These are phyloP conservation scores for Diddensiella transvaalensis DNA, from an alignment of 805 yeast species.

Conservation along the genomic window DNA sequence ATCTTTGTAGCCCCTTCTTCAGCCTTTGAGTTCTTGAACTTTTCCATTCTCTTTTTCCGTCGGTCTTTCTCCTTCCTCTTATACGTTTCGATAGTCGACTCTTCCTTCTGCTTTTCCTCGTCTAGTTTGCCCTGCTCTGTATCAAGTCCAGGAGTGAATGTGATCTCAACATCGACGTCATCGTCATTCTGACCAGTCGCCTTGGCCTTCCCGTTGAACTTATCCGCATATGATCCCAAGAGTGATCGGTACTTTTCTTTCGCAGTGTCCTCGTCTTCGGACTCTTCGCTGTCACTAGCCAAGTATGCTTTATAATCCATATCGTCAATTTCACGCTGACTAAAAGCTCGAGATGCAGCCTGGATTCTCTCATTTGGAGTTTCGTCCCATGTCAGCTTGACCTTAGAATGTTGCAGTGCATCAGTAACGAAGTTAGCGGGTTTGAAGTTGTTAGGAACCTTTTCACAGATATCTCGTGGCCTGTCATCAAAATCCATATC, in stretches of 20 bases:
- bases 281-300: slow-evolving; percentile 71
- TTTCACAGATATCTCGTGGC: slow-evolving; percentile 68
- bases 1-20: slow-evolving; percentile 16
- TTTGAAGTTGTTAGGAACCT: slow-evolving; percentile 71
- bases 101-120: slow-evolving; percentile 34
- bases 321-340: slow-evolving; percentile 61
- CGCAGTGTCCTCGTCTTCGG: slow-evolving; percentile 40
- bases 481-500: slow-evolving; percentile 82
- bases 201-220: slow-evolving; percentile 7
- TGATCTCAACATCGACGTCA: slow-evolving; percentile 87
- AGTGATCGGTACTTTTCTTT: slow-evolving; percentile 62
- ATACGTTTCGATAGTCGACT: slow-evolving; percentile 69
- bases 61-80: slow-evolving; percentile 91
- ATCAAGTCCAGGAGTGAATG: slow-evolving; percentile 84
- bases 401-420: slow-evolving; percentile 94
- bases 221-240: slow-evolving; percentile 19
- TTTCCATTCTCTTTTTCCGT: slow-evolving; percentile 77
- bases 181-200: slow-evolving; percentile 14
- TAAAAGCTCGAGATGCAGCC: slow-evolving; percentile 73
- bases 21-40: slow-evolving; percentile 55
- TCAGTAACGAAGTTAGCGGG: slow-evolving; percentile 86
- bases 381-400: slow-evolving; percentile 97
- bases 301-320: slow-evolving; percentile 52
- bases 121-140: slow-evolving; percentile 29
- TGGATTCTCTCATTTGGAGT: slow-evolving; percentile 87